phyloP scores from a whole-genome alignment of 805 yeast species.

The Teunomyces atbi region DNA sequence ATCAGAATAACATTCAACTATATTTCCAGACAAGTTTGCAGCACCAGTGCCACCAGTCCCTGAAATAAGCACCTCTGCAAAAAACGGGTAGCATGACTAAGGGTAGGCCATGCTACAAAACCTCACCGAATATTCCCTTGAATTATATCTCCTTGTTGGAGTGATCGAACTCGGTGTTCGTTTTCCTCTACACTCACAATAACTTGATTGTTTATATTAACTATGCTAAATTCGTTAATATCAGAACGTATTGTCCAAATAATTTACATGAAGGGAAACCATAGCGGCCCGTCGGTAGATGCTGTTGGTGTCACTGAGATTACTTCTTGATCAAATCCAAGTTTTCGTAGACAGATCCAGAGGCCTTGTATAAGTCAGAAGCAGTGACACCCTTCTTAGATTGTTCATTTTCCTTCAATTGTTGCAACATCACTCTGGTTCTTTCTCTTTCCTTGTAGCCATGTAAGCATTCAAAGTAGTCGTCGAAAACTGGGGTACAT shows the following conservation, averaged over 20 bases:
- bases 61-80: too few species aligned
- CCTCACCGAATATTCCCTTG: too few species aligned
- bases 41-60: too few species aligned
- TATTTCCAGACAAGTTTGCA: too few species aligned
- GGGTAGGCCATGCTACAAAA: too few species aligned
- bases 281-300: not conserved
- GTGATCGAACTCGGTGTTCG: too few species aligned
- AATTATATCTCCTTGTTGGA: too few species aligned
- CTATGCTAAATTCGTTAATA: slow-evolving; percentile 4
- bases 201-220: slow-evolving; percentile 1
- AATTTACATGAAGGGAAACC: slow-evolving; percentile 2
- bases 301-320: not conserved
- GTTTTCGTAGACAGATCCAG: slow-evolving; percentile 42
- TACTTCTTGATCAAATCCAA: slow-evolving; percentile 36
- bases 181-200: not conserved
- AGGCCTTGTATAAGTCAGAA: slow-evolving; percentile 40
- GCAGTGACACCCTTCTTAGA: slow-evolving; percentile 41
- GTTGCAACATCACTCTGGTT: slow-evolving; percentile 44
- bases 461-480: slow-evolving; percentile 47
- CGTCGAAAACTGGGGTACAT: slow-evolving; percentile 44
- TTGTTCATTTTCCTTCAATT: slow-evolving; percentile 44
- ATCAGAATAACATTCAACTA: too few species aligned
- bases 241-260: not conserved
- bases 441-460: slow-evolving; percentile 47
- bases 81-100: too few species aligned